Conservation (phyloP, 495 filamentous ascomycete species). For the Oleoguttula mirabilis region DNA sequence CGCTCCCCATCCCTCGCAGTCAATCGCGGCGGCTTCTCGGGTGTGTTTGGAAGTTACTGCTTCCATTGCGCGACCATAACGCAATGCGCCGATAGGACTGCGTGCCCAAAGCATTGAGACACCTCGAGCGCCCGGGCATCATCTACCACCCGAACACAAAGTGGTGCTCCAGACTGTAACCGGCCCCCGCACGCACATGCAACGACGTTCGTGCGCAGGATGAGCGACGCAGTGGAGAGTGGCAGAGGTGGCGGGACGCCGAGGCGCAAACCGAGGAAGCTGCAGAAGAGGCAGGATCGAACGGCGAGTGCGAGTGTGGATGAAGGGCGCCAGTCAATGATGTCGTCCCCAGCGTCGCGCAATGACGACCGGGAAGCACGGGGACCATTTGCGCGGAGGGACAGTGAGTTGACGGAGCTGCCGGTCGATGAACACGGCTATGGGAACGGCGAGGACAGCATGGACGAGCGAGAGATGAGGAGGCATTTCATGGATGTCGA, state of each 20-base stretch:
- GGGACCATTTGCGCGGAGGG: conserved; percentile 1
- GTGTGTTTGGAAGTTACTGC: too few relatives aligned
- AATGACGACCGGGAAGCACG: not conserved
- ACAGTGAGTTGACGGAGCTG: conserved; percentile 14
- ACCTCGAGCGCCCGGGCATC: too few relatives aligned
- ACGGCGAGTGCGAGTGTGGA: conserved; percentile 7
- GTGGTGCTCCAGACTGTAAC: too few relatives aligned
- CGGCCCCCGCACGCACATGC: too few relatives aligned
- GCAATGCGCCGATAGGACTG: too few relatives aligned
- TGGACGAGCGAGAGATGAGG: conserved; percentile 53
- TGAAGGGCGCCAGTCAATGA: not conserved
- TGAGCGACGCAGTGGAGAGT: conserved; percentile 7
- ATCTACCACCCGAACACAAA: too few relatives aligned
- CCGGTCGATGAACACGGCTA: conserved; percentile 15
- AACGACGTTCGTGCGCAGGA: too few relatives aligned
- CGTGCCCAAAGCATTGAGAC: too few relatives aligned
- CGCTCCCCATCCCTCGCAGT: too few relatives aligned
- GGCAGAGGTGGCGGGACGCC: not conserved
- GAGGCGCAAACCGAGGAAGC: conserved; percentile 12
- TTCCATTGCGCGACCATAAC: too few relatives aligned
- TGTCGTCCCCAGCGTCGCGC: not conserved
- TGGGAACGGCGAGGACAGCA: conserved; percentile 31
- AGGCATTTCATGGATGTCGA: conserved; percentile 73
- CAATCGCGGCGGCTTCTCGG: too few relatives aligned
- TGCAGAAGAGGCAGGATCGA: conserved; percentile 9